phyloP scores from a whole-genome alignment of 768 basidiomycete species.

The Rhizopogon roseolus region DNA sequence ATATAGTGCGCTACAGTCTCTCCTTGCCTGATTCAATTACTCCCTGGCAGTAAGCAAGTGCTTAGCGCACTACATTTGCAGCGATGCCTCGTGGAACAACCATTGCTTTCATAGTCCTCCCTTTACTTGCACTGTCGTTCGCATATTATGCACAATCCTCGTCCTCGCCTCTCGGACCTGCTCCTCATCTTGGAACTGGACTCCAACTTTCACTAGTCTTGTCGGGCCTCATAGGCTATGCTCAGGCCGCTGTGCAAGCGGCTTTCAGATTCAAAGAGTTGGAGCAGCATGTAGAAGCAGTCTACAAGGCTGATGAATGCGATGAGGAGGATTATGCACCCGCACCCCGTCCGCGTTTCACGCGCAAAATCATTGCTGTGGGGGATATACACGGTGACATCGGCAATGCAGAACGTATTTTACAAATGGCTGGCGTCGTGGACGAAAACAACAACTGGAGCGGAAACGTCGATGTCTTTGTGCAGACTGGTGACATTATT shows the following conservation, averaged over 20 bases:
- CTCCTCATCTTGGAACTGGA: constrained; percentile 25
- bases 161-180: constrained; percentile 25
- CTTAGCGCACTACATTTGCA: background rate
- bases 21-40: background rate
- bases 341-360: constrained; percentile 27
- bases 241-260: constrained; percentile 13
- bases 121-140: constrained; percentile 24
- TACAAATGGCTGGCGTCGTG: constrained; percentile 76
- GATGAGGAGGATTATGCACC: background rate
- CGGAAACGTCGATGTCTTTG: constrained; percentile 78
- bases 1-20: background rate
- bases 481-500: constrained; percentile 95
- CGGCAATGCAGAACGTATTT: constrained; percentile 70
- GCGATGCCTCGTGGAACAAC: constrained; percentile 20
- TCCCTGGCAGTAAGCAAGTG: background rate
- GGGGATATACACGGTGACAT: constrained; percentile 93
- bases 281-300: constrained; percentile 4
- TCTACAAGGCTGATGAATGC: background rate
- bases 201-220: constrained; percentile 15
- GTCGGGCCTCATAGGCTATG: constrained; percentile 22
- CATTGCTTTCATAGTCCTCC: constrained; percentile 14
- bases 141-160: constrained; percentile 26
- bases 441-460: constrained; percentile 75
- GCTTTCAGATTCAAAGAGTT: constrained; percentile 17
- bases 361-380: constrained; percentile 71